Conservation (phyloP, 2,329 filamentous ascomycete genomes). For the Botrytis fragariae region DNA sequence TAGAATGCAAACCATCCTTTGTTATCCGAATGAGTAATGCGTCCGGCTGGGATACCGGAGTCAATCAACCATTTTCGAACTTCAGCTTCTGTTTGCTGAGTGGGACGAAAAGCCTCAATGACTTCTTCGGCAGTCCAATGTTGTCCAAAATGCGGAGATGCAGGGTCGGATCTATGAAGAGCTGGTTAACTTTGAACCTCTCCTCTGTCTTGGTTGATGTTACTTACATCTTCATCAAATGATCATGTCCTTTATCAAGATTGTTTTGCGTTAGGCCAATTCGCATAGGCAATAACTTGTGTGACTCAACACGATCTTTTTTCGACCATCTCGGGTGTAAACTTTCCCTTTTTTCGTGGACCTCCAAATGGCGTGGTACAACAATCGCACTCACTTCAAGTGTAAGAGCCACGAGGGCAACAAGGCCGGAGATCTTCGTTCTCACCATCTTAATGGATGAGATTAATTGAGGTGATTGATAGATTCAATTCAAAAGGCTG, state of each 20-base stretch:
- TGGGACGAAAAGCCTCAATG: slow-evolving; percentile 38
- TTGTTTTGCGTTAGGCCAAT: slow-evolving; percentile 32
- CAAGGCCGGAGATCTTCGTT: slow-evolving; percentile 4
- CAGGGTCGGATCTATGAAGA: slow-evolving; percentile 29
- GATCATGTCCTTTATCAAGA: slow-evolving; percentile 29
- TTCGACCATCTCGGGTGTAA: slow-evolving; percentile 31
- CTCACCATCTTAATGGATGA: background rate
- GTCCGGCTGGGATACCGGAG: slow-evolving; percentile 35
- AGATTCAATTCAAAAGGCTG: background rate
- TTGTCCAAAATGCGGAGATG: slow-evolving; percentile 38
- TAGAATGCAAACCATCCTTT: slow-evolving; percentile 42
- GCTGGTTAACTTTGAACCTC: background rate
- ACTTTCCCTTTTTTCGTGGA: slow-evolving; percentile 31
- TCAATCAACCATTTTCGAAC: slow-evolving; percentile 40
- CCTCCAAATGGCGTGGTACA: slow-evolving; percentile 26
- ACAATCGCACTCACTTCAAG: slow-evolving; percentile 21
- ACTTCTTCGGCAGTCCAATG: slow-evolving; percentile 39
- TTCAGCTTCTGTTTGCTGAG: slow-evolving; percentile 35
- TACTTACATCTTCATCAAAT: slow-evolving; percentile 34
- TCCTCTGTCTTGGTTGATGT: background rate
- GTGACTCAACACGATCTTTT: slow-evolving; percentile 27
- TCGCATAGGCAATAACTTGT: slow-evolving; percentile 31
- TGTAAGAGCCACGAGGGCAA: slow-evolving; percentile 11
- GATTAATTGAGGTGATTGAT: background rate
- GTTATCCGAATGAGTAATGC: slow-evolving; percentile 40